Base-by-base conservation (phyloP, 805 yeast genomes). In the Candida mattraensis region DNA sequence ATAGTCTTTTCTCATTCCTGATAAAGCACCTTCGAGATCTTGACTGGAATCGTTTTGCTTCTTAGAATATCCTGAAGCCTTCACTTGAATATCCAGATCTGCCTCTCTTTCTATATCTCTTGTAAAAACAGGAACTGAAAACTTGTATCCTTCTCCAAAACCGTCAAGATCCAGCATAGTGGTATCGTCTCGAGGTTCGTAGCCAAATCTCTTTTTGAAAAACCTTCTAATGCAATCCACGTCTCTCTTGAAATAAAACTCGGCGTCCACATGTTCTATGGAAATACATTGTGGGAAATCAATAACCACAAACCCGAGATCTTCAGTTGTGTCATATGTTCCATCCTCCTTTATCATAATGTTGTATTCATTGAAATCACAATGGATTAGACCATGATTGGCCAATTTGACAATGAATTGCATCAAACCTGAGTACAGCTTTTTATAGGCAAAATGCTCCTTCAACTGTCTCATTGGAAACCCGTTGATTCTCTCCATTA, bases 201-300 rank as follows among this genome's bases (percentile, higher is more conserved):
- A 93, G 44, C 77, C 76, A 50, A 91, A 75, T 59, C 84, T 84
- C 58, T 78, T 79, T 42, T 71, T 79, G 65, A 93, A 93, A 54
- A 91, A 93, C 29, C 80, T 70, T 44, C 88, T 72, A 35, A 93
- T 80, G 61, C 98, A 89, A 39, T 87, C 85, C 16, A 93, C 94
- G 63, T 93, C 99, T 65, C 99, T 75, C 50, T 86, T 78, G 61
- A 93, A 93, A 60, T 87, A 89, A 39, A 72, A 75, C 44, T 82
- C 82, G 5, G 98, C 97, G 58, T 93, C 96, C 3, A 69, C 71
- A 56, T 93, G 99, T 47, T 84, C 89, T 29, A 86, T 85, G 15
- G 96, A 87, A 12, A 93, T 84, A 77, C 97, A 91, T 63, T 93
- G 99, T 3, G 99, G 99, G 70, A 93, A 93, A 70, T 93, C 99